These are phyloP conservation scores for Priceomyces medius DNA, from an alignment of 805 yeast species.

Conservation along the genomic window DNA sequence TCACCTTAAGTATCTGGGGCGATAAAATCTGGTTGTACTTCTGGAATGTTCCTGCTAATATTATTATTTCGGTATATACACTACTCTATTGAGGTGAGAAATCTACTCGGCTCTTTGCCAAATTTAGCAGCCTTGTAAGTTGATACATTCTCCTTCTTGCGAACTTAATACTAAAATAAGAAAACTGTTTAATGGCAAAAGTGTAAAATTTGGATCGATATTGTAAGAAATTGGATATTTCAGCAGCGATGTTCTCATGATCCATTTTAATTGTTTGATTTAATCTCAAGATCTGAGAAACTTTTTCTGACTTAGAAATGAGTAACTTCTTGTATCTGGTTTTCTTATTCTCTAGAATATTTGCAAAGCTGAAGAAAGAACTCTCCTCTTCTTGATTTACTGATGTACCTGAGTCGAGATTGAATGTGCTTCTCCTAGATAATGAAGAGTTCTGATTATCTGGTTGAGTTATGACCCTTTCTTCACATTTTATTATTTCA, in stretches of 20 bases:
- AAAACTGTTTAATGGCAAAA: conserved; percentile 34
- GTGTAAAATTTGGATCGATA: conserved; percentile 46
- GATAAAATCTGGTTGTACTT: background rate
- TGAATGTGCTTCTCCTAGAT: conserved; percentile 17
- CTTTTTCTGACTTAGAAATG: conserved; percentile 38
- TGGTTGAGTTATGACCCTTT: conserved; percentile 9
- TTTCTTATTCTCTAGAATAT: conserved; percentile 52
- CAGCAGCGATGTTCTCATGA: conserved; percentile 66
- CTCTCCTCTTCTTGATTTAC: background rate
- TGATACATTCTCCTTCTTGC: conserved; percentile 7
- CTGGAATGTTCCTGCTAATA: conserved; percentile 1
- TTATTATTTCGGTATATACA: background rate
- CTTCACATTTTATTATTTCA: conserved; percentile 30
- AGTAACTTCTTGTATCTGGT: conserved; percentile 46
- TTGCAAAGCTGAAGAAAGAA: conserved; percentile 34
- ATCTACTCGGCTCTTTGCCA: background rate
- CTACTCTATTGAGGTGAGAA: background rate
- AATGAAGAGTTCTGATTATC: conserved; percentile 13
- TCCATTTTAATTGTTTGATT: conserved; percentile 47
- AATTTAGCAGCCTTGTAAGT: background rate
- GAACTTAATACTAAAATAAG: conserved; percentile 6
- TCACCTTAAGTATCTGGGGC: background rate
- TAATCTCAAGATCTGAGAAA: conserved; percentile 41
- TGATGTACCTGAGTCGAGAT: conserved; percentile 8
- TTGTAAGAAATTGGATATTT: conserved; percentile 56